Evolutionary conservation across 1,284 basidiomycete genomes (phyloP).

Genomic region (Thecaphora thlaspeos): DNA sequence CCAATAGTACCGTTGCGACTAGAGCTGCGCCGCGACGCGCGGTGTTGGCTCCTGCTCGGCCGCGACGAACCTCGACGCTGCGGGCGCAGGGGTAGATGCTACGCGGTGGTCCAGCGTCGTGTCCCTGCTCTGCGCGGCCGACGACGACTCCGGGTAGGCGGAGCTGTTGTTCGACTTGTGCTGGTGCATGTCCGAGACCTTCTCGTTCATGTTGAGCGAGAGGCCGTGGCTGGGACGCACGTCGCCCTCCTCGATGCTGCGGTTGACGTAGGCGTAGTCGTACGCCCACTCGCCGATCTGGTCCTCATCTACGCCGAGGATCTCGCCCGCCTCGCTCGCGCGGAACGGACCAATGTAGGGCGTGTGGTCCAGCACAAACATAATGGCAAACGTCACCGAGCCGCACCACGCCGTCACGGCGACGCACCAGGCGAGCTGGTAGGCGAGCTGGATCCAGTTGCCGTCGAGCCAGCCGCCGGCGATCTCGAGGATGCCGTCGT

Average conservation of each 20-base stretch:
- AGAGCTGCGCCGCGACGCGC: too few species aligned
- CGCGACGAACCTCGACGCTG: not conserved
- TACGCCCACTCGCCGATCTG: slow-evolving; percentile 64
- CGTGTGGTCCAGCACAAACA: slow-evolving; percentile 71
- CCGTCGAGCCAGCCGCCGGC: slow-evolving; percentile 70
- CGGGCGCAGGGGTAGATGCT: not conserved
- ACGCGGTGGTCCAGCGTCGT: too few species aligned
- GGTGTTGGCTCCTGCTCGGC: too few species aligned
- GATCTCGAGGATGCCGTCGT: slow-evolving; percentile 64
- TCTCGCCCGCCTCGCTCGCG: slow-evolving; percentile 73
- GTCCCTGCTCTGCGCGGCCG: too few species aligned
- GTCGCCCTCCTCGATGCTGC: slow-evolving; percentile 46
- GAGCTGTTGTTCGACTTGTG: slow-evolving; percentile 4
- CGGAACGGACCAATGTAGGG: slow-evolving; percentile 72
- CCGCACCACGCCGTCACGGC: slow-evolving; percentile 67
- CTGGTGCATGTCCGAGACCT: slow-evolving; percentile 21
- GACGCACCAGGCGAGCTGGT: slow-evolving; percentile 75
- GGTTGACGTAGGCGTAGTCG: slow-evolving; percentile 49
- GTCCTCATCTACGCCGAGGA: slow-evolving; percentile 76
- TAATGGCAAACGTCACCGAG: slow-evolving; percentile 62
- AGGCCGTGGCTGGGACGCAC: slow-evolving; percentile 38
- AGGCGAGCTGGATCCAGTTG: slow-evolving; percentile 74
- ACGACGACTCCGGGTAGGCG: not conserved
- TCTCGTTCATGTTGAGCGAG: slow-evolving; percentile 38
- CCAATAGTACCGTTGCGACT: too few species aligned